phyloP scores from a whole-genome alignment of 2,329 filamentous ascomycete genomes.

The Teratosphaeria gauchensis region DNA sequence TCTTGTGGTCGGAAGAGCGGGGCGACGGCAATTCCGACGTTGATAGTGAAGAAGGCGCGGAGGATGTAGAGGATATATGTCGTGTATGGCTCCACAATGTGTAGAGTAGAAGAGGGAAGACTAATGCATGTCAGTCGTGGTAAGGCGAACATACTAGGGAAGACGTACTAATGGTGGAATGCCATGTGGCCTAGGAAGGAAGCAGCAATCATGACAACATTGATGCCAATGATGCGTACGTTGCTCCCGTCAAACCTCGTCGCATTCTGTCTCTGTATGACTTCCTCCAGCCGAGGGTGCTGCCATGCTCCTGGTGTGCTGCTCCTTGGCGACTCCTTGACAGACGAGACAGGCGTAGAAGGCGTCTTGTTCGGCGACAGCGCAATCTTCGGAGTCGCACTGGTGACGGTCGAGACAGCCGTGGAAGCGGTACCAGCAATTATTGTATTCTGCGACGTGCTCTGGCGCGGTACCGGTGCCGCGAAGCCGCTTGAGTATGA shows the following conservation, averaged over 20 bases:
- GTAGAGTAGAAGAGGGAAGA: slow-evolving; percentile 10
- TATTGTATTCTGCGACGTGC: background rate
- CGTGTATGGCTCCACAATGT: slow-evolving; percentile 12
- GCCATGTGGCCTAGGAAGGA: slow-evolving; percentile 38
- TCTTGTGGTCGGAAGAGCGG: slow-evolving; percentile 67
- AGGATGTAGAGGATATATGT: slow-evolving; percentile 37
- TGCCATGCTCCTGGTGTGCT: slow-evolving; percentile 63
- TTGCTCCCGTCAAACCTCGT: slow-evolving; percentile 72
- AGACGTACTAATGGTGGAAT: slow-evolving; percentile 21
- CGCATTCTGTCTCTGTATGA: slow-evolving; percentile 68
- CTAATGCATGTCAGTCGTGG: slow-evolving; percentile 1
- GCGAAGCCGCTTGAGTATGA: background rate
- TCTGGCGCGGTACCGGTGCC: background rate
- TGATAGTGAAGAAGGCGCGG: slow-evolving; percentile 47
- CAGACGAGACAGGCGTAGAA: slow-evolving; percentile 11
- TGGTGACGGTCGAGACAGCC: background rate
- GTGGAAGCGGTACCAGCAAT: background rate
- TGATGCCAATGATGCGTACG: slow-evolving; percentile 59
- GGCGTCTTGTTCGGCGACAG: slow-evolving; percentile 9
- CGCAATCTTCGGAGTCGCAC: slow-evolving; percentile 7
- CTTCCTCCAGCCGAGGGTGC: slow-evolving; percentile 81
- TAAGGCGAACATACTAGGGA: background rate
- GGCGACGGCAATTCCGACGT: slow-evolving; percentile 59
- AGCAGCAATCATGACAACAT: slow-evolving; percentile 46
- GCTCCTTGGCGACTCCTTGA: background rate